Conservation (phyloP, 2,329 filamentous ascomycete genomes). For the Fusarium armeniacum region DNA sequence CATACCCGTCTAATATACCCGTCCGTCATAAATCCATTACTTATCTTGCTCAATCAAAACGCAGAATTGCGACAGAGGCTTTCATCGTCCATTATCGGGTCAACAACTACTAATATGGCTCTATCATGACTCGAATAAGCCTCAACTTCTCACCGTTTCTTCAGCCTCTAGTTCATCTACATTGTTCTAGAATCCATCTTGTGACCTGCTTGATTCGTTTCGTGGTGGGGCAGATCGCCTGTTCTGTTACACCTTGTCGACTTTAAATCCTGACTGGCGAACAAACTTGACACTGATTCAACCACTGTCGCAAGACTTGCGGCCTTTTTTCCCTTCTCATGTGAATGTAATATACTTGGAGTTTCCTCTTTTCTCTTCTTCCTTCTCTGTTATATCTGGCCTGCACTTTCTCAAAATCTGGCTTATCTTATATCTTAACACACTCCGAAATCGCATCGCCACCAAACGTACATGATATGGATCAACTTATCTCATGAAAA, state of each 20-base stretch:
- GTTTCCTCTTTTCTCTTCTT: neutral
- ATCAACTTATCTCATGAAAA: constrained; percentile 35
- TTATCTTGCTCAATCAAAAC: neutral
- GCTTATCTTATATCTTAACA: constrained; percentile 31
- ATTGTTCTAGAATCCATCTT: constrained; percentile 35
- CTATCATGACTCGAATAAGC: neutral
- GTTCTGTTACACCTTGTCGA: constrained; percentile 41
- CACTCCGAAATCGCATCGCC: constrained; percentile 33
- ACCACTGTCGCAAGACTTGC: constrained; percentile 10
- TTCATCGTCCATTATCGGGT: too few species aligned
- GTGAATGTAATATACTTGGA: neutral
- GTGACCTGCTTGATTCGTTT: constrained; percentile 44
- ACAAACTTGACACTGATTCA: constrained; percentile 26
- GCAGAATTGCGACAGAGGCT: neutral
- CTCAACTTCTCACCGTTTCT: constrained; percentile 36
- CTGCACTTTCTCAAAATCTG: neutral
- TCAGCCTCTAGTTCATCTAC: constrained; percentile 2
- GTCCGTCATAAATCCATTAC: neutral
- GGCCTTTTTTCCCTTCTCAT: constrained; percentile 14
- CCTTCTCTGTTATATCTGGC: neutral
- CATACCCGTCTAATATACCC: neutral
- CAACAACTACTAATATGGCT: neutral
- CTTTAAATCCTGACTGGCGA: constrained; percentile 31
- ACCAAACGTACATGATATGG: constrained; percentile 32
- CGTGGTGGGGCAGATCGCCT: constrained; percentile 41